Base-by-base conservation (phyloP, 139 green algal species). In the Volvox africanus region DNA sequence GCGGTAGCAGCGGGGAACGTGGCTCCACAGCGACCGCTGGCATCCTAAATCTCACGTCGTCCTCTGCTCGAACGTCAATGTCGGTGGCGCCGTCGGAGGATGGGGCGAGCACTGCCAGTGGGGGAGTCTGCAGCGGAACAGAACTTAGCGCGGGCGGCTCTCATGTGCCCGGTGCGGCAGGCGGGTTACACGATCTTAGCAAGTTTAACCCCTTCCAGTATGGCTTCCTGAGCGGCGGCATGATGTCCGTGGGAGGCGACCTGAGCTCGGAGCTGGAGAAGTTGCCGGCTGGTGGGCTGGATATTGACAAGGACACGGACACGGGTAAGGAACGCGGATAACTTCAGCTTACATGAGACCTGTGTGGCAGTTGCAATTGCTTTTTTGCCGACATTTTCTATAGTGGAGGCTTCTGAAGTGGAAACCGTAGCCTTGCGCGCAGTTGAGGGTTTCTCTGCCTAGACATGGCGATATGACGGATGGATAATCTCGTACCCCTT, bases 81-180 rank as follows among this genome's bases (percentile, higher is more conserved):
- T 90, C 86, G 5, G 44, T 90, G 6, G 50, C 86, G 19, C 50
- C 86, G 22, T 90, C 86, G 21, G 86, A 90, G n/a, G 86, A 90
- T 55, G 86, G 86, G 37, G 28, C 21, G 26, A 82, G 69, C 69
- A 55, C 13, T 50, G 68, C 19, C 30, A 76, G 69, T 50, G 69
- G 44, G 9, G n/a, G 22, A 3, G 84, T 32, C 33, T 35, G 35
- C 13, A 68, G 17, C 37, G 21, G 19, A 26, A 33, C 35, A 26
- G 37, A 65, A 30, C 44, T 22, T 19, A 24, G 78, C 37, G 11
- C n/a, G 2, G 78, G 78, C 36, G 20, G 33, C 17, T 2, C 79
- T 67, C 37, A 17, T 28, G 77, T 24, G 33, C 2, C 21, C 11
- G 65, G 21, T 73, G 21, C 6, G 2, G 65, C 65, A 2, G 65